These are phyloP conservation scores for Leptographium flavum DNA, from an alignment of 2,329 filamentous ascomycete genomes.

Conservation along the genomic window DNA sequence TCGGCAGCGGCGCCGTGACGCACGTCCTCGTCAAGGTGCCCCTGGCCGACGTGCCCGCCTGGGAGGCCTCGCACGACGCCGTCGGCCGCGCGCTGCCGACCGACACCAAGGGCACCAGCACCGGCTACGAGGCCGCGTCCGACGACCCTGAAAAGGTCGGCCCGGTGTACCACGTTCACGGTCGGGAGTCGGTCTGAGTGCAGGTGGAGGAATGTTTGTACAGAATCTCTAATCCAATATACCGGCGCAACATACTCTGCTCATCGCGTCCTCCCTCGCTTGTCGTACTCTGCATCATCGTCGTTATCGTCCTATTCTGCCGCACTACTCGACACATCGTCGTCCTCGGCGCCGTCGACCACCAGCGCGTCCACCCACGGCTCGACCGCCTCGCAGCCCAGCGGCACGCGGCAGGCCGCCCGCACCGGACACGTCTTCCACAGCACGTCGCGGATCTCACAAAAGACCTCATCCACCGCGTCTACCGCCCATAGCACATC, in stretches of 20 bases:
- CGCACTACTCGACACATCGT: neutral
- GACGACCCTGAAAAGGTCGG: too few species aligned
- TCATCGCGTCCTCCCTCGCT: too few species aligned
- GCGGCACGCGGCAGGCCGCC: constrained; percentile 46
- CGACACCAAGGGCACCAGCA: too few species aligned
- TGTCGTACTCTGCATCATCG: too few species aligned
- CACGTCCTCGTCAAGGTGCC: constrained; percentile 35
- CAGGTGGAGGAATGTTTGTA: too few species aligned
- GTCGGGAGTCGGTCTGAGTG: too few species aligned
- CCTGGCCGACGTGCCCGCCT: constrained; percentile 24
- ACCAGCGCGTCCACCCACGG: constrained; percentile 19
- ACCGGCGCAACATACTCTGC: too few species aligned
- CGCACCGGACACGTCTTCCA: constrained; percentile 56
- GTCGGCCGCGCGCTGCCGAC: too few species aligned
- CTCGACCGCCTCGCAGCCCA: constrained; percentile 41
- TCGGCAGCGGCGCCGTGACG: constrained; percentile 28
- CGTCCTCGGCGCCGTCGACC: neutral
- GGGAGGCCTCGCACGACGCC: constrained; percentile 23
- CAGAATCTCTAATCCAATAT: too few species aligned
- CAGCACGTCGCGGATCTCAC: constrained; percentile 64
- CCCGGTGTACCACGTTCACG: too few species aligned
- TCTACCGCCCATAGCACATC: constrained; percentile 96
- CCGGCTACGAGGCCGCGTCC: too few species aligned
- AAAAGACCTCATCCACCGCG: constrained; percentile 66
- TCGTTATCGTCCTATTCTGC: too few species aligned